A percentile compares a stretch with the other conserved stretches of the same genome.
Evolutionary conservation across 2,329 filamentous ascomycete species (phyloP).

Genomic region (Arthrobotrys pseudoclavata): DNA sequence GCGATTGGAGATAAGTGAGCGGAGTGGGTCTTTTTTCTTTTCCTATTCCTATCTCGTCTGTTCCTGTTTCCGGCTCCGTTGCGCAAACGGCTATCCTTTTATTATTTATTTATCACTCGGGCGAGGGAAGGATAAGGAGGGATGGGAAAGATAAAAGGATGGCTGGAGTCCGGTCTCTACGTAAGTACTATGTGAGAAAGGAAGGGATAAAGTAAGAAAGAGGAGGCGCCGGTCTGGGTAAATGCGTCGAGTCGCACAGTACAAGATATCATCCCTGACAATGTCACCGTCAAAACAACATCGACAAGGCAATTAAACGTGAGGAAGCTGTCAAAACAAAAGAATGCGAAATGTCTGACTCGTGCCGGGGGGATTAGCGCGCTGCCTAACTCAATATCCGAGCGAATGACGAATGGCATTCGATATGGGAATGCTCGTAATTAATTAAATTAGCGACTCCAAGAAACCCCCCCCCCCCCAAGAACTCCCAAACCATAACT

Average conservation of each 20-base stretch:
- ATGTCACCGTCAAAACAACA: background rate
- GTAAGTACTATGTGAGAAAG: no score
- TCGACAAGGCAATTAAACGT: background rate
- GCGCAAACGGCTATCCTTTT: no score
- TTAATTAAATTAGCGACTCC: background rate
- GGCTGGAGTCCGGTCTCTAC: background rate
- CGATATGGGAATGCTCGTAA: background rate
- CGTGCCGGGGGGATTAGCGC: constrained; percentile 4
- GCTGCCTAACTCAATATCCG: background rate
- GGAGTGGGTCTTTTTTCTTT: background rate
- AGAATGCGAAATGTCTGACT: constrained; percentile 9
- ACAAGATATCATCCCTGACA: background rate
- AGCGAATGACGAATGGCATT: constrained; percentile 5
- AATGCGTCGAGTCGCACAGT: constrained; percentile 26
- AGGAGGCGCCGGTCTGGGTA: background rate
- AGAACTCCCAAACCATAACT: background rate
- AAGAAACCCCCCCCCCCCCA: background rate
- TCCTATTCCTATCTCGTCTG: background rate
- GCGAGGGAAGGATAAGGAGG: background rate
- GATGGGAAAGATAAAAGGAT: background rate
- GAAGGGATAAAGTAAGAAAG: background rate
- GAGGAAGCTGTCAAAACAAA: constrained; percentile 18
- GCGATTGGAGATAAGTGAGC: background rate
- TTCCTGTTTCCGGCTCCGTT: background rate
- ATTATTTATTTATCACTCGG: background rate